Conservation (phyloP, 2,329 filamentous ascomycete species). For the Tolypocladium tropicale region DNA sequence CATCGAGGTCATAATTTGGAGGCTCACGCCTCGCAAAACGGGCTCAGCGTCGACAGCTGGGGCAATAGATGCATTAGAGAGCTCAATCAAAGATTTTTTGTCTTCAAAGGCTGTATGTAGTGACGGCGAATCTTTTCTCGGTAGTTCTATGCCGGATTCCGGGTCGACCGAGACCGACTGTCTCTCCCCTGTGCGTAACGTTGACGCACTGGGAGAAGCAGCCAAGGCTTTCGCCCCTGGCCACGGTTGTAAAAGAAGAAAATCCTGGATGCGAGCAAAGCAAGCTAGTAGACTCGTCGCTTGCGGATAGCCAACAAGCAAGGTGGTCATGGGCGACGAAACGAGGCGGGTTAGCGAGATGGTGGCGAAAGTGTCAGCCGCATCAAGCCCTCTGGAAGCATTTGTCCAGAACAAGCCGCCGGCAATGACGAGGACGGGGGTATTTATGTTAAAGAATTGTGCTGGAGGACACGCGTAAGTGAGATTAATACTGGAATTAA, state of each 20-base stretch:
- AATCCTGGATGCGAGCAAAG: slow-evolving; percentile 6
- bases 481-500: neutral
- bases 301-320: slow-evolving; percentile 3
- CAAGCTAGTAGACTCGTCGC: slow-evolving; percentile 3
- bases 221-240: neutral
- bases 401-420: slow-evolving; percentile 7
- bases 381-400: neutral
- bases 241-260: slow-evolving; percentile 3
- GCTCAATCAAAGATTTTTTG: neutral
- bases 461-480: neutral
- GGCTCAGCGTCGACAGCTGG: neutral
- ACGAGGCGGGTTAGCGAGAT: slow-evolving; percentile 7
- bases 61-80: neutral
- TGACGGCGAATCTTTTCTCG: neutral
- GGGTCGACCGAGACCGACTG: neutral
- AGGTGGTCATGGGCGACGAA: slow-evolving; percentile 1
- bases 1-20: neutral
- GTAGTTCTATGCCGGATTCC: neutral
- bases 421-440: slow-evolving; percentile 6
- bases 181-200: neutral
- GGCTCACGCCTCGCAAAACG: neutral
- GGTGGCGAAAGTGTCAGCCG: slow-evolving; percentile 5
- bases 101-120: neutral
- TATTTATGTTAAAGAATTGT: neutral
- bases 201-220: neutral